Base-by-base conservation (phyloP, 495 filamentous ascomycete genomes). In the Amniculicola lignicola region DNA sequence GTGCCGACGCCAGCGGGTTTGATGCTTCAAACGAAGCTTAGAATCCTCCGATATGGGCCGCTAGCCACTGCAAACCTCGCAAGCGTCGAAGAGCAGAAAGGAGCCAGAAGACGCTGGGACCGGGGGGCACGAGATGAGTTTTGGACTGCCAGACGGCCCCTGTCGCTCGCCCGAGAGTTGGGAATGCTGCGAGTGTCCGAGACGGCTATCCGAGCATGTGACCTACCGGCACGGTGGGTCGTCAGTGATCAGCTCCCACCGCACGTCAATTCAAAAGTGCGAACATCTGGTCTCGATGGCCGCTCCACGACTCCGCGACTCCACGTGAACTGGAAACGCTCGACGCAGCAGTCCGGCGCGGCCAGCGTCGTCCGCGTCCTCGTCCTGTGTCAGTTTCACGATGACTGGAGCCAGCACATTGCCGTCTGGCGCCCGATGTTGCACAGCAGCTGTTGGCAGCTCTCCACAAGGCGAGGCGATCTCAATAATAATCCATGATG, bases 341-440 rank as follows among this genome's bases (percentile, higher is more conserved):
- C 45, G 22, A 1, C 49, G 23, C 36, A 23, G 21, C 38, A 19
- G 18, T 24, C 5, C 22, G 31, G 10, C 38, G 16, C 10, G 9
- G 38, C 38, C 38, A 41, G 16, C 18, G 9, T 41, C 18, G 11
- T 16, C 44, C 11, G 12, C 25, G 39, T 45, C 12, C 15, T 31
- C 39, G 23, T 9, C 6, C 9, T 38, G 46, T n/a, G n/a, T 39
- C 23, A 14, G 47, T 59, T 52, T 45, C 48, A 47, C 23, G 33
- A 39, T 46, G 44, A 57, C 45, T 57, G 43, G 58, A 55, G 58
- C 58, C 58, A 61, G 39, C 51, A 40, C 50, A 61, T 36, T 27
- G 29, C n/a, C n/a, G 47, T 28, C 2, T 4, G 4, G 14, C 3
- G 22, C n/a, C 25, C 16, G 15, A 29, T 24, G 51, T 54, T 44